Percentiles rank a stretch among this genome's conserved stretches.
Evolutionary conservation across 106 monocot species (phyloP).

Genomic region (Allium fistulosum): DNA sequence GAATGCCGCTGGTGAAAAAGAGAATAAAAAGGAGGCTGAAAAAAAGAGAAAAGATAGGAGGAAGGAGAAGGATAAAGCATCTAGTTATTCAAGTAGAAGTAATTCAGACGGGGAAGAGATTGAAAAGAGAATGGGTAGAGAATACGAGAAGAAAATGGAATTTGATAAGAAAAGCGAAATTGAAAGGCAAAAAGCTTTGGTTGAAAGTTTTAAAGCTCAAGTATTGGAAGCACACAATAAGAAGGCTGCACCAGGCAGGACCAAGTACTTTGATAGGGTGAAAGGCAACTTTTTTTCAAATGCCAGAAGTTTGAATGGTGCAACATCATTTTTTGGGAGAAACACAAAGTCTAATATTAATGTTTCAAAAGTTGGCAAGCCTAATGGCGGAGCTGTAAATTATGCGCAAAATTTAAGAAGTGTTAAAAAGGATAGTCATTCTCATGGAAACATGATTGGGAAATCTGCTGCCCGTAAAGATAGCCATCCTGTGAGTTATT

Average conservation of each 20-base stretch:
- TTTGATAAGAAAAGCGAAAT: slow-evolving; percentile 50
- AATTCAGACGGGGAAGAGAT: slow-evolving; percentile 76
- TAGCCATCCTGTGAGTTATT: slow-evolving; percentile 53
- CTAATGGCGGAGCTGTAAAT: slow-evolving; percentile 17
- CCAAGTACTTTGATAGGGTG: slow-evolving; percentile 64
- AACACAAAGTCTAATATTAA: slow-evolving; percentile 29
- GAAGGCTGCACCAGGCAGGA: slow-evolving; percentile 14
- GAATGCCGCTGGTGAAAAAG: slow-evolving; percentile 31
- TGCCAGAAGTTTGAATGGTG: slow-evolving; percentile 57
- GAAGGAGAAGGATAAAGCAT: slow-evolving; percentile 44
- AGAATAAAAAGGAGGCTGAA: slow-evolving; percentile 40
- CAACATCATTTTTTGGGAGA: slow-evolving; percentile 56
- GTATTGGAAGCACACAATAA: slow-evolving; percentile 6
- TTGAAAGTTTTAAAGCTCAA: slow-evolving; percentile 23
- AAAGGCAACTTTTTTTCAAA: slow-evolving; percentile 55
- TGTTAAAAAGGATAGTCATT: slow-evolving; percentile 31
- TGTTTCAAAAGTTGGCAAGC: slow-evolving; percentile 40
- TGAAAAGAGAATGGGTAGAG: slow-evolving; percentile 34
- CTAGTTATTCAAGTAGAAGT: slow-evolving; percentile 47
- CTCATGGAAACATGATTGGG: slow-evolving; percentile 12
- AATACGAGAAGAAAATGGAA: slow-evolving; percentile 56
- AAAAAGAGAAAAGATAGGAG: slow-evolving; percentile 54
- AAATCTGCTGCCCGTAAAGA: slow-evolving; percentile 36
- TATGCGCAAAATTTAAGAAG: slow-evolving; percentile 17
- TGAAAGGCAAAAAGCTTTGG: slow-evolving; percentile 23